A percentile compares a stretch with the other conserved stretches of the same genome.
These are phyloP conservation scores for Lodderomyces beijingensis DNA, from an alignment of 1,139 yeast species.

Conservation along the genomic window DNA sequence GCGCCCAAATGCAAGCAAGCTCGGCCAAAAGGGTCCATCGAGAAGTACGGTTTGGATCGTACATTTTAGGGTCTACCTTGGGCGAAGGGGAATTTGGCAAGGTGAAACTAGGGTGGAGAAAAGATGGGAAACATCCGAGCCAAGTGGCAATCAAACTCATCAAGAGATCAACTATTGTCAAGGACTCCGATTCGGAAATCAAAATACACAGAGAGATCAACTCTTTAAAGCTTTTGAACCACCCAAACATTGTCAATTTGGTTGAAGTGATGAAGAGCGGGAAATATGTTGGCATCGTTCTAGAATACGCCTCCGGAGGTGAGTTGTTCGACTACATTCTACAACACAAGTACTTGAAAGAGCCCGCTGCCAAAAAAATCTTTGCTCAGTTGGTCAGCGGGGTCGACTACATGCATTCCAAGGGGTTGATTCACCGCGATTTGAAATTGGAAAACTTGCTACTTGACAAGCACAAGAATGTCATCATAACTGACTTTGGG, in stretches of 20 bases:
- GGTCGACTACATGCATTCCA: conserved; percentile 83
- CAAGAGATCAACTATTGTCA: conserved; percentile 77
- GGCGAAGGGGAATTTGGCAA: conserved; percentile 99
- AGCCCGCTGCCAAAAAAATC: conserved; percentile 74
- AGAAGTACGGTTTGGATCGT: conserved; percentile 78
- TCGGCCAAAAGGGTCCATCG: conserved; percentile 33
- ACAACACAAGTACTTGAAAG: conserved; percentile 82
- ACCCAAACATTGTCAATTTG: conserved; percentile 87
- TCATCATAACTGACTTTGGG: conserved; percentile 79
- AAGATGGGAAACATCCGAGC: conserved; percentile 69
- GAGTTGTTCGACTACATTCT: conserved; percentile 91
- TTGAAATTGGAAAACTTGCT: conserved; percentile 68
- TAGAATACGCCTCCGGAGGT: conserved; percentile 97
- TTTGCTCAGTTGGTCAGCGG: conserved; percentile 94
- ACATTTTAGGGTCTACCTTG: conserved; percentile 85
- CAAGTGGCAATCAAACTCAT: conserved; percentile 94
- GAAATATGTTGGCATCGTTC: conserved; percentile 90
- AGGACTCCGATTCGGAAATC: conserved; percentile 79
- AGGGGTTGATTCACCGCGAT: conserved; percentile 80
- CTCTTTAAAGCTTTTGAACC: conserved; percentile 78
- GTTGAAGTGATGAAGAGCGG: conserved; percentile 94
- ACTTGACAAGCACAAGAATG: conserved; percentile 75
- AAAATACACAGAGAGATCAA: conserved; percentile 92
- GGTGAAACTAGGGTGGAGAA: conserved; percentile 95
- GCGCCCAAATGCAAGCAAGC: conserved; percentile 4